phyloP scores from a whole-genome alignment of 164 flowering plant species.

The Kingdonia uniflora region DNA sequence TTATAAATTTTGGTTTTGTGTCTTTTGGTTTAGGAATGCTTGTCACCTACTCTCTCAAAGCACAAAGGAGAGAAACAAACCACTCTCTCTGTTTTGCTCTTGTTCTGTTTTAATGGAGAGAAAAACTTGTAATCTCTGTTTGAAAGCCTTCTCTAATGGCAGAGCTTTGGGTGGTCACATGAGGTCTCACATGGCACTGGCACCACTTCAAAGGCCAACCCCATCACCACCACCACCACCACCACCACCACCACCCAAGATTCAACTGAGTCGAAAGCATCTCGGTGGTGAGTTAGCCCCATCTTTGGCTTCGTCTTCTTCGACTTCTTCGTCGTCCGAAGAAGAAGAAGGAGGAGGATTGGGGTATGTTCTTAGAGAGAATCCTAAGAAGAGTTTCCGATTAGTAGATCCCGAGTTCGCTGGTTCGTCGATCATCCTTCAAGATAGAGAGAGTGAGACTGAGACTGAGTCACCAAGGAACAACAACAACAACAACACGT shows the following conservation, averaged over 20 bases:
- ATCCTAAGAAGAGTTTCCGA: constrained; percentile 25
- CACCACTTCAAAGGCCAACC: constrained; percentile 3
- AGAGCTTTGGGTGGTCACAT: constrained; percentile 67
- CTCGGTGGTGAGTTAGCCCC: no score
- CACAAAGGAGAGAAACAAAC: constrained; percentile 4
- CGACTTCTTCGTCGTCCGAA: constrained; percentile 17
- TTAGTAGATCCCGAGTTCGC: constrained; percentile 53
- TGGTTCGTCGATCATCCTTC: constrained; percentile 23
- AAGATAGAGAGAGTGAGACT: constrained; percentile 72
- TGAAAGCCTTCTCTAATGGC: constrained; percentile 40
- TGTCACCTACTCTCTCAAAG: constrained; percentile 52
- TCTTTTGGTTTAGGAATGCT: constrained; percentile 54
- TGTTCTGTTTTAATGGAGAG: constrained; percentile 33
- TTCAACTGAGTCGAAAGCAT: neutral
- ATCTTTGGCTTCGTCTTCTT: neutral
- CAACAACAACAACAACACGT: no score
- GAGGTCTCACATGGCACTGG: constrained; percentile 53
- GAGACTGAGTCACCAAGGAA: constrained; percentile 48
- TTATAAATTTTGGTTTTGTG: constrained; percentile 6
- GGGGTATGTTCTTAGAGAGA: constrained; percentile 15
- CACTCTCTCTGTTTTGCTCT: constrained; percentile 5
- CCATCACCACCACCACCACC: constrained; percentile 7
- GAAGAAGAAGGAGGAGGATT: constrained; percentile 14
- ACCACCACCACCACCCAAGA: constrained; percentile 5
- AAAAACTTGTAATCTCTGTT: constrained; percentile 44